A percentile compares a stretch with the other conserved stretches of the same genome.
phyloP scores from a whole-genome alignment of 2,329 filamentous ascomycete species.

The Fusarium setosum region DNA sequence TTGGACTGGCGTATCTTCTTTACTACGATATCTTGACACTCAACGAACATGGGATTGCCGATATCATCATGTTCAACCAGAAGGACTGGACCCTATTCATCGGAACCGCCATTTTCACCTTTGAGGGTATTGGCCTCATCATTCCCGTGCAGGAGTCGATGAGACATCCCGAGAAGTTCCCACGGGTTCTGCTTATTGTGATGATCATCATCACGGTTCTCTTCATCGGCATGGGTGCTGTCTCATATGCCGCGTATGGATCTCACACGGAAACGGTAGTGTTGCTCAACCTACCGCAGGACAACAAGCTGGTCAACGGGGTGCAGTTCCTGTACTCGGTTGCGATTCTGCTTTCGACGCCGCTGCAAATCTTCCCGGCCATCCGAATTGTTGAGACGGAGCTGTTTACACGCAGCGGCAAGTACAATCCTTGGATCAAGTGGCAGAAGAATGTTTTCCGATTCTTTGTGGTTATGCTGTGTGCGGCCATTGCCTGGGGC shows the following conservation, averaged over 20 bases:
- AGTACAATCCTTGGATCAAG: constrained; percentile 98
- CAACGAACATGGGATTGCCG: constrained; percentile 78
- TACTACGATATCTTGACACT: constrained; percentile 95
- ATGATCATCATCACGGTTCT: constrained; percentile 96
- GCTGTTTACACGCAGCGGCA: constrained; percentile 92
- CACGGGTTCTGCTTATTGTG: constrained; percentile 85
- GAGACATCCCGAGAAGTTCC: constrained; percentile 91
- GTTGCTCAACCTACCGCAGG: constrained; percentile 94
- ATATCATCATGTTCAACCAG: constrained; percentile 91
- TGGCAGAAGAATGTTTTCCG: constrained; percentile 99
- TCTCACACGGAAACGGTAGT: constrained; percentile 97
- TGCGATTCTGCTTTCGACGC: constrained; percentile 95
- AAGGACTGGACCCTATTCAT: constrained; percentile 98
- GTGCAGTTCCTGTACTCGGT: constrained; percentile 98
- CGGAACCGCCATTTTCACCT: constrained; percentile 98
- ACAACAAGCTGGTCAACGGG: constrained; percentile 92
- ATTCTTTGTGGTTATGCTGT: constrained; percentile 90
- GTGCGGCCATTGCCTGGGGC: constrained; percentile 88
- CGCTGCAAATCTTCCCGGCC: constrained; percentile 95
- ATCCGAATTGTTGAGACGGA: constrained; percentile 97
- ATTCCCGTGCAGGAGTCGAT: constrained; percentile 99
- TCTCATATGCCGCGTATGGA: constrained; percentile 96
- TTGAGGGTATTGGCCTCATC: constrained; percentile 96
- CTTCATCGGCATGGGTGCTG: constrained; percentile 89
- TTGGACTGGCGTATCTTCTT: constrained; percentile 93